These are phyloP conservation scores for Aspergillus aculeatus DNA, from an alignment of 2,329 filamentous ascomycete species.

Conservation along the genomic window DNA sequence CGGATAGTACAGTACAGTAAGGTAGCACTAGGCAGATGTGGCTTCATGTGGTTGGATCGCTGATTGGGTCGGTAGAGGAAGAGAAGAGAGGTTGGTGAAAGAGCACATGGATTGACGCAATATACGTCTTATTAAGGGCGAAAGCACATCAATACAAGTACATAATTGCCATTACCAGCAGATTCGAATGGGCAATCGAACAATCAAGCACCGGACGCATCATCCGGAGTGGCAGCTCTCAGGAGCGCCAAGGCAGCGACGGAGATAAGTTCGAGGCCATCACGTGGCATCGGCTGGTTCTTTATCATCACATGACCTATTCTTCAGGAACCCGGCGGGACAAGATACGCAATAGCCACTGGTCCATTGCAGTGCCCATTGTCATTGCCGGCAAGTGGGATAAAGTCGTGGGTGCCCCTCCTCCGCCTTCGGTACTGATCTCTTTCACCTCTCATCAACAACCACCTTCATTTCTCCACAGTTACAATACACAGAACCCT, in stretches of 20 bases:
- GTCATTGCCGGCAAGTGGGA: conserved; percentile 3
- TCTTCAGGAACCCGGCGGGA: conserved; percentile 10
- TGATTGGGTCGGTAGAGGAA: not conserved
- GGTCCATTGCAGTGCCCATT: too few relatives aligned
- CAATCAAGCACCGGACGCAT: not conserved
- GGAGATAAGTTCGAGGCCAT: conserved; percentile 7
- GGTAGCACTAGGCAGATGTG: conserved; percentile 14
- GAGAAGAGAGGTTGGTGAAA: not conserved
- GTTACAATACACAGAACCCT: not conserved
- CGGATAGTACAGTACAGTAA: conserved; percentile 7
- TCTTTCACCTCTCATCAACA: not conserved
- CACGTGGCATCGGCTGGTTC: conserved; percentile 16
- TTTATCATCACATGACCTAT: conserved; percentile 18
- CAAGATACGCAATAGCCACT: conserved; percentile 2
- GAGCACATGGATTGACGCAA: not conserved
- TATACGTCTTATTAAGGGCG: not conserved
- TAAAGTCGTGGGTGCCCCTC: conserved; percentile 21
- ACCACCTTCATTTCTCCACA: conserved; percentile 11
- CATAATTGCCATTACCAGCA: not conserved
- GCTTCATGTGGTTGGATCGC: conserved; percentile 15
- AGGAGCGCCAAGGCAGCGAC: conserved; percentile 20
- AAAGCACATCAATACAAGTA: not conserved
- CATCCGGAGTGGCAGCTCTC: conserved; percentile 22
- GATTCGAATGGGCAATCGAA: not conserved
- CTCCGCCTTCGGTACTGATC: conserved; percentile 15